Percentiles rank a stretch among this genome's conserved stretches.
These are phyloP conservation scores for Megacollybia platyphylla DNA, from an alignment of 1,284 basidiomycete genomes.

Conservation along the genomic window DNA sequence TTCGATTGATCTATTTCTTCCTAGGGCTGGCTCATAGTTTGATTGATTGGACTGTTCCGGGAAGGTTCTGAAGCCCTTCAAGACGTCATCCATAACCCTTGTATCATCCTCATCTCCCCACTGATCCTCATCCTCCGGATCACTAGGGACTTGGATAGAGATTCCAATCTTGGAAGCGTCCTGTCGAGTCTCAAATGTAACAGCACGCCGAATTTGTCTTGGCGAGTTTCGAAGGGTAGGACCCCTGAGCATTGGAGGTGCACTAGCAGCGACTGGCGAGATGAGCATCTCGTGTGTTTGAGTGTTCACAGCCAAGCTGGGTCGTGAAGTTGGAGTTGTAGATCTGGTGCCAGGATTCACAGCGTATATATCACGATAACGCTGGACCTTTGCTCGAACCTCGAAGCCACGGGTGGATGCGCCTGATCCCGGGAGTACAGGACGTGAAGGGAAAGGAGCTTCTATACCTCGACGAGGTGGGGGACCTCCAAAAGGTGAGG, in stretches of 20 bases:
- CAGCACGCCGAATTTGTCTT: background rate
- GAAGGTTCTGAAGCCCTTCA: constrained; percentile 16
- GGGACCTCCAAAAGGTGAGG: background rate
- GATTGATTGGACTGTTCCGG: constrained; percentile 3
- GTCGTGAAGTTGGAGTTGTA: background rate
- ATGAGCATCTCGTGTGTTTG: background rate
- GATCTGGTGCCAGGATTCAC: background rate
- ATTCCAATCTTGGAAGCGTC: background rate
- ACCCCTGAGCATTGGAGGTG: background rate
- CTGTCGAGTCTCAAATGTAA: too few species aligned
- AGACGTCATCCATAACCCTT: constrained; percentile 16
- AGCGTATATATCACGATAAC: constrained; percentile 1
- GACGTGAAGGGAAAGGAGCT: constrained; percentile 1
- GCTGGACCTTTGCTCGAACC: background rate
- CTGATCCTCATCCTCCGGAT: constrained; percentile 4
- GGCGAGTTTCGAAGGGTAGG: background rate
- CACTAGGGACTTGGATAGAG: constrained; percentile 7
- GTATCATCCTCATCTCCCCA: constrained; percentile 13
- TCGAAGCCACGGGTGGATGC: background rate
- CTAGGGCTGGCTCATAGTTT: constrained; percentile 9
- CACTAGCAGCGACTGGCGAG: background rate
- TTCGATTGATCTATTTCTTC: constrained; percentile 15
- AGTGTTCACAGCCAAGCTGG: background rate
- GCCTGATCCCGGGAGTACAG: background rate
- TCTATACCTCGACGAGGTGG: background rate